Evolutionary conservation across 2,329 filamentous ascomycete genomes (phyloP).

Genomic region (Aspergillus ibericus): DNA sequence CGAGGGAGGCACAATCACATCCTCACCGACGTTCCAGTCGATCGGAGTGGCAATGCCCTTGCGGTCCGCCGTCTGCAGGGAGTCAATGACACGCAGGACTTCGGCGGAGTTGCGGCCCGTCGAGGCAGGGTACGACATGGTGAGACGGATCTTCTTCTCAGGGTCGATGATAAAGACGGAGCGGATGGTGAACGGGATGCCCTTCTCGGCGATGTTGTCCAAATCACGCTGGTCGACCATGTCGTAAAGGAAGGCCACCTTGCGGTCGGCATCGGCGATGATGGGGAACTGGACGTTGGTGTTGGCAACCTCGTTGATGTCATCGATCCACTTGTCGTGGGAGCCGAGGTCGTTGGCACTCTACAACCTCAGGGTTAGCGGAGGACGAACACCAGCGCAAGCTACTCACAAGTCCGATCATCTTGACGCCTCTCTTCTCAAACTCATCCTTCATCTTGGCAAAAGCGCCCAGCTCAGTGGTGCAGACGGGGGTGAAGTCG

Average conservation of each 20-base stretch:
- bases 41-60: slow-evolving; percentile 85
- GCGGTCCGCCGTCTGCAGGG: slow-evolving; percentile 80
- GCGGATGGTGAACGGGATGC: slow-evolving; percentile 79
- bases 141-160: slow-evolving; percentile 87
- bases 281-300: slow-evolving; percentile 73
- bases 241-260: slow-evolving; percentile 74
- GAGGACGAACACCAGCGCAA: not conserved
- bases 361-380: slow-evolving; percentile 26
- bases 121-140: slow-evolving; percentile 87
- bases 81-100: slow-evolving; percentile 76
- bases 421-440: slow-evolving; percentile 80
- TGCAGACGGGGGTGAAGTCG: slow-evolving; percentile 94
- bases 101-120: slow-evolving; percentile 82
- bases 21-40: slow-evolving; percentile 84
- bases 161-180: slow-evolving; percentile 95
- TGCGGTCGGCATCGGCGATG: slow-evolving; percentile 76
- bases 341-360: slow-evolving; percentile 78
- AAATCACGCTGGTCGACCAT: slow-evolving; percentile 82
- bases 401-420: slow-evolving; percentile 70
- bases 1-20: slow-evolving; percentile 85
- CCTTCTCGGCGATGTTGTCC: slow-evolving; percentile 77
- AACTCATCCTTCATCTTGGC: slow-evolving; percentile 88
- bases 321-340: slow-evolving; percentile 84
- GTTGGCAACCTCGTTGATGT: slow-evolving; percentile 77
- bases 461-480: slow-evolving; percentile 90